These are phyloP conservation scores for Lonicera japonica DNA, from an alignment of 129 eudicot species.

Conservation along the genomic window DNA sequence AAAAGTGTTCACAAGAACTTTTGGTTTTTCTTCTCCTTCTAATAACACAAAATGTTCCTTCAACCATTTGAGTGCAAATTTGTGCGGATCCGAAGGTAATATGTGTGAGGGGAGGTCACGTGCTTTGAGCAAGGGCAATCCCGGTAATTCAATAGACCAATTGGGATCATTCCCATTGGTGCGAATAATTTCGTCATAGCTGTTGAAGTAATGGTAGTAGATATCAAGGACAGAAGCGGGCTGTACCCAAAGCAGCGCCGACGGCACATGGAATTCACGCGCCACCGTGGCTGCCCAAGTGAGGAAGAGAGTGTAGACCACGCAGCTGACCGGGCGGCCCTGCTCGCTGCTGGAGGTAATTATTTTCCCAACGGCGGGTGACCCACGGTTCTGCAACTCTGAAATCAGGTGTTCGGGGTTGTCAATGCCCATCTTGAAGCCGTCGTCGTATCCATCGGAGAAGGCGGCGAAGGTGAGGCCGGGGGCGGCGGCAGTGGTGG, in stretches of 20 bases:
- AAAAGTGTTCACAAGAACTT: conserved; percentile 21
- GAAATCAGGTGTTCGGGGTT: background rate
- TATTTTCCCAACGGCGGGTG: background rate
- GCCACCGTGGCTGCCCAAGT: conserved; percentile 13
- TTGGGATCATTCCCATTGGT: background rate
- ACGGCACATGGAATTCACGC: background rate
- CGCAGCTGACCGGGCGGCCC: conserved; percentile 4
- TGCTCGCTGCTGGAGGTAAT: background rate
- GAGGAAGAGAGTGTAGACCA: conserved; percentile 2
- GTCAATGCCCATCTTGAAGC: background rate
- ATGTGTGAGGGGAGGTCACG: conserved; percentile 17
- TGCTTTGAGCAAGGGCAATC: conserved; percentile 1
- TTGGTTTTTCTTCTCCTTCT: background rate
- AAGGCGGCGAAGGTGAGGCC: conserved; percentile 1
- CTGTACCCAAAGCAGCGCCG: conserved; percentile 21
- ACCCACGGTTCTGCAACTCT: background rate
- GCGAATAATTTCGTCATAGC: background rate
- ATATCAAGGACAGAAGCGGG: conserved; percentile 6
- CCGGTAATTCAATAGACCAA: conserved; percentile 7
- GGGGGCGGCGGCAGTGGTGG: background rate
- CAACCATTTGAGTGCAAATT: background rate
- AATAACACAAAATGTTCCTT: conserved; percentile 6
- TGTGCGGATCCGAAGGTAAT: background rate
- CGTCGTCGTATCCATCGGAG: conserved; percentile 5
- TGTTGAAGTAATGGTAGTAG: conserved; percentile 7